These are phyloP conservation scores for Leccinum barrowsii DNA, from an alignment of 768 basidiomycete species.

Conservation along the genomic window DNA sequence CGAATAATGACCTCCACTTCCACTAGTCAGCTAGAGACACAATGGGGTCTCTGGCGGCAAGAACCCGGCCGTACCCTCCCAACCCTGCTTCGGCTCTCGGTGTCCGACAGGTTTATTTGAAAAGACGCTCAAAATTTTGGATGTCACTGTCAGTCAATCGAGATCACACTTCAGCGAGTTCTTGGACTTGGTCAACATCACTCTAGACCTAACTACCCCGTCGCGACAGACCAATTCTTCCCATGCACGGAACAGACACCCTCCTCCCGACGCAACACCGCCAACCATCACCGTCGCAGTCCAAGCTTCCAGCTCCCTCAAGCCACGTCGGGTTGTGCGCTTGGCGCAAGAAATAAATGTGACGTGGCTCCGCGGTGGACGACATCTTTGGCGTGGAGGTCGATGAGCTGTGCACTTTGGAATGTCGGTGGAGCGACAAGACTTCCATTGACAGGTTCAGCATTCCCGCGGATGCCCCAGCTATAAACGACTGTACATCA, in stretches of 20 bases:
- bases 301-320: too few relatives aligned
- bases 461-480: constrained; percentile 17
- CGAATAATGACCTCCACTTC: too few relatives aligned
- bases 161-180: neutral
- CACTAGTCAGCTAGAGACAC: neutral
- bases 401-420: constrained; percentile 2
- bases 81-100: neutral
- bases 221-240: constrained; percentile 1
- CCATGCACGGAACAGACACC: neutral
- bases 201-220: neutral
- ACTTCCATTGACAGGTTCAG: neutral
- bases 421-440: constrained; percentile 3
- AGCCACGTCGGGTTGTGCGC: neutral
- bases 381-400: neutral
- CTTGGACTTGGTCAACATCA: neutral
- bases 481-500: constrained; percentile 41
- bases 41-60: neutral
- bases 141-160: neutral
- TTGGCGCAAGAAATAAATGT: neutral
- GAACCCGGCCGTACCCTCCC: neutral
- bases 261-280: too few relatives aligned
- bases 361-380: neutral
- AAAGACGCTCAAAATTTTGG: neutral
- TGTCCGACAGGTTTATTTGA: neutral
- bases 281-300: neutral